phyloP scores from a whole-genome alignment of 2,329 filamentous ascomycete genomes.

The Westerdykella aurantiaca region DNA sequence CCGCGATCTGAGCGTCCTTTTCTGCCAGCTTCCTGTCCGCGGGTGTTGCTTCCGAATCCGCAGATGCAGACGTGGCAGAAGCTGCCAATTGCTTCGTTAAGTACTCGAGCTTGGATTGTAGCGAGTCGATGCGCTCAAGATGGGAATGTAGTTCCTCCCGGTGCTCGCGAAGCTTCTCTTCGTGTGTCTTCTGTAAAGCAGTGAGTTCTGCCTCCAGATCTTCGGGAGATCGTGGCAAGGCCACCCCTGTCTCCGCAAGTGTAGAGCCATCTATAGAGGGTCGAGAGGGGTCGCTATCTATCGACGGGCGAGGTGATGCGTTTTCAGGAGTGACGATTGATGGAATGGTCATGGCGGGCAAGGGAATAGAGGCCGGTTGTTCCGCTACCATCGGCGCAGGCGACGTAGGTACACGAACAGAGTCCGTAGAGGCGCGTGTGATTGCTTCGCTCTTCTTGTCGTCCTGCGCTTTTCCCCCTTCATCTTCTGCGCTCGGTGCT shows the following conservation, averaged over 20 bases:
- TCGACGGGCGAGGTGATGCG: constrained; percentile 28
- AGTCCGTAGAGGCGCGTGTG: constrained; percentile 25
- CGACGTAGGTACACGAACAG: constrained; percentile 12
- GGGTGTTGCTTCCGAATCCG: constrained; percentile 19
- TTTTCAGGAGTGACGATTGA: constrained; percentile 26
- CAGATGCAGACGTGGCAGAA: constrained; percentile 63
- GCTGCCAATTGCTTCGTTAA: constrained; percentile 74
- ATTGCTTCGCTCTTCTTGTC: constrained; percentile 7
- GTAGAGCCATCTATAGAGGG: constrained; percentile 24
- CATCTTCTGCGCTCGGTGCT: constrained; percentile 11
- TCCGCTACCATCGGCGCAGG: constrained; percentile 27
- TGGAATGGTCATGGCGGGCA: constrained; percentile 28
- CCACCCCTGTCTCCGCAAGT: constrained; percentile 30
- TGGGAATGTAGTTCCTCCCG: constrained; percentile 80
- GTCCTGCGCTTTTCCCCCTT: constrained; percentile 10
- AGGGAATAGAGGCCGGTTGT: constrained; percentile 27
- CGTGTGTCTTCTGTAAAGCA: constrained; percentile 47
- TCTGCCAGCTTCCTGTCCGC: constrained; percentile 75
- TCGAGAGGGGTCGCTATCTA: constrained; percentile 28
- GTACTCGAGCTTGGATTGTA: constrained; percentile 88
- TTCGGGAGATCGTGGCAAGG: constrained; percentile 19
- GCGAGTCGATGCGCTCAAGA: constrained; percentile 81
- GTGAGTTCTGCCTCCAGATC: constrained; percentile 42
- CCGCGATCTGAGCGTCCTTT: constrained; percentile 83
- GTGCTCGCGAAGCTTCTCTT: constrained; percentile 52